Percentiles rank a stretch among this genome's conserved stretches.
These are phyloP conservation scores for Suillus sp. DNA, from an alignment of 768 basidiomycete species.

Conservation along the genomic window DNA sequence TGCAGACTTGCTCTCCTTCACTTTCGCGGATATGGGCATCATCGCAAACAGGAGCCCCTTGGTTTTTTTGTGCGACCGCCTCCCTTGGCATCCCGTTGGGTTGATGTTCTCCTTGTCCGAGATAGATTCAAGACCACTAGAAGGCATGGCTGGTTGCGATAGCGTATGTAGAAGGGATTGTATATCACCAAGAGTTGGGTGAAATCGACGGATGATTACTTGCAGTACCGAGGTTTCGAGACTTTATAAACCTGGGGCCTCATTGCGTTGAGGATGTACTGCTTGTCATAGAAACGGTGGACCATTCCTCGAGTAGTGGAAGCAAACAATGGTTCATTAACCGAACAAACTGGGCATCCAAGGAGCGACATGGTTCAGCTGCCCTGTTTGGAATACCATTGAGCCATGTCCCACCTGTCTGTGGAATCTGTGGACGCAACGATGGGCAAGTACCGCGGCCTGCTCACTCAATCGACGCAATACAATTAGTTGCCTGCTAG, in stretches of 20 bases:
- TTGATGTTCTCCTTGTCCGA: conserved; percentile 6
- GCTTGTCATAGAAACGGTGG: not conserved
- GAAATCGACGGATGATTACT: not conserved
- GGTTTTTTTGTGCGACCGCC: not conserved
- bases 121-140: not conserved
- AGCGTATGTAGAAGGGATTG: not conserved
- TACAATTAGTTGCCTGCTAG: not conserved
- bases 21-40: not conserved
- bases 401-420: not conserved
- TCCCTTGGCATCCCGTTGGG: not conserved
- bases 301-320: not conserved
- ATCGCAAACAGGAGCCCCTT: not conserved
- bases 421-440: not conserved
- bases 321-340: conserved; percentile 6
- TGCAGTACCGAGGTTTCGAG: not conserved
- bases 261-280: not conserved
- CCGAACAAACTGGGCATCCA: not conserved
- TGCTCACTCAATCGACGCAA: not conserved
- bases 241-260: not conserved
- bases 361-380: not conserved
- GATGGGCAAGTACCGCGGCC: not conserved
- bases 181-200: not conserved
- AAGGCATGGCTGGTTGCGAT: not conserved
- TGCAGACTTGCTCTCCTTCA: not conserved
- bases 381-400: not conserved